Percentiles rank a stretch among this genome's conserved stretches.
Evolutionary conservation across 2,329 filamentous ascomycete species (phyloP).

Genomic region (Penicillium brevicompactum): DNA sequence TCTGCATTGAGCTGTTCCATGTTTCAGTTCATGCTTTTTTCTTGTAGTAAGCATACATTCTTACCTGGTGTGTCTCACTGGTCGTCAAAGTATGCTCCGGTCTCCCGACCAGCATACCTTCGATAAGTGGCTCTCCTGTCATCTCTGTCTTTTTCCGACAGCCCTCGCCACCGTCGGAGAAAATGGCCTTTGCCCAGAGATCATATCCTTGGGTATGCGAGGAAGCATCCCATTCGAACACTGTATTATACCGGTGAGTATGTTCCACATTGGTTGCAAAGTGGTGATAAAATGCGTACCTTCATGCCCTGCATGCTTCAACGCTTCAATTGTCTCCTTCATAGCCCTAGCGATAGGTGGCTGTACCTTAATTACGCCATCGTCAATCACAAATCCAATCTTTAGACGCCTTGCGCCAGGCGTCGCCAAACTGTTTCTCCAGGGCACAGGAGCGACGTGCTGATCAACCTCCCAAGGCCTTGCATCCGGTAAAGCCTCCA

Average conservation of each 20-base stretch:
- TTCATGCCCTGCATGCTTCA: constrained; percentile 57
- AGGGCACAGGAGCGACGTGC: constrained; percentile 39
- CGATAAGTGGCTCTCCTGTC: constrained; percentile 36
- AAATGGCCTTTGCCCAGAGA: constrained; percentile 36
- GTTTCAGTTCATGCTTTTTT: background rate
- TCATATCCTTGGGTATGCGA: constrained; percentile 31
- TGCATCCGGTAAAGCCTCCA: constrained; percentile 36
- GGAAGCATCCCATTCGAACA: constrained; percentile 37
- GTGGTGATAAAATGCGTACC: constrained; percentile 40
- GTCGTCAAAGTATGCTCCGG: constrained; percentile 28
- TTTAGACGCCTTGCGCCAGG: constrained; percentile 51
- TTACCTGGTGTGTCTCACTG: constrained; percentile 30
- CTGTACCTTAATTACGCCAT: constrained; percentile 62
- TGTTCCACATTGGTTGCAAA: background rate
- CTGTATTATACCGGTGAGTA: constrained; percentile 7
- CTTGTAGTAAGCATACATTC: background rate
- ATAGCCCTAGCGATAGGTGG: constrained; percentile 62
- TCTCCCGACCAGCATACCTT: constrained; percentile 39
- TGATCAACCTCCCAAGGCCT: constrained; percentile 43
- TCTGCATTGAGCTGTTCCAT: constrained; percentile 25
- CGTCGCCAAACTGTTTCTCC: constrained; percentile 31
- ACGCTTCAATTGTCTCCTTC: constrained; percentile 55
- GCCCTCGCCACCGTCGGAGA: constrained; percentile 37
- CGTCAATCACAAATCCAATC: constrained; percentile 63
- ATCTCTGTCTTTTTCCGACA: constrained; percentile 30